Percentiles rank a stretch among this genome's conserved stretches.
Conservation (phyloP, 2,329 filamentous ascomycete genomes). For the Fusarium virguliforme region DNA sequence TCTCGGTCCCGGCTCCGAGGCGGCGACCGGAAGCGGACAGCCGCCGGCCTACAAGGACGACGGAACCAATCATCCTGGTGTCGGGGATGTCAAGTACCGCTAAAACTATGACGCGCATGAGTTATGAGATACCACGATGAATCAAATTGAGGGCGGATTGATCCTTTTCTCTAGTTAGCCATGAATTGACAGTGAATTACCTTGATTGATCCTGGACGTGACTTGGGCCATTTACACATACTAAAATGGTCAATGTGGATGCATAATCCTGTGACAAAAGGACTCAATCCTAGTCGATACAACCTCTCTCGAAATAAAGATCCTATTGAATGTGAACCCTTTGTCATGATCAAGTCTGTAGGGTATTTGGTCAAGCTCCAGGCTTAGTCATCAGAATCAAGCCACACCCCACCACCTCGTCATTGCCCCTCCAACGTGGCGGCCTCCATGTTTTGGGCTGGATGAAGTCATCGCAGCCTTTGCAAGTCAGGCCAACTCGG, state of each 20-base stretch:
- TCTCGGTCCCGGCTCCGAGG: not conserved
- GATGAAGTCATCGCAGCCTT: conserved; percentile 50
- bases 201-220: not conserved
- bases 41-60: conserved; percentile 49
- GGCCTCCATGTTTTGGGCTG: conserved; percentile 21
- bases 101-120: conserved; percentile 20
- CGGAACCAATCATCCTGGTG: conserved; percentile 44
- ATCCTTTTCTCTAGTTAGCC: not conserved
- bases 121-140: conserved; percentile 42
- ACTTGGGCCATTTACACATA: not conserved
- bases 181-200: not conserved
- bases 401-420: conserved; percentile 35
- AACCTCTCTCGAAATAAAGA: not conserved
- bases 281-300: not conserved
- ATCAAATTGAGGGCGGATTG: not conserved
- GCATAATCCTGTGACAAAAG: too few relatives aligned
- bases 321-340: not conserved
- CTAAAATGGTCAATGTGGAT: not conserved
- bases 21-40: conserved; percentile 29
- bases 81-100: conserved; percentile 50
- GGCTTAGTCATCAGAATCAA: conserved; percentile 12
- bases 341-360: not conserved
- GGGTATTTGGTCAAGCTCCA: conserved; percentile 1
- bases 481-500: conserved; percentile 22
- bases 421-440: conserved; percentile 50